Conservation (phyloP, 2,329 filamentous ascomycete genomes). For the Colletotrichum gloeosporioides region DNA sequence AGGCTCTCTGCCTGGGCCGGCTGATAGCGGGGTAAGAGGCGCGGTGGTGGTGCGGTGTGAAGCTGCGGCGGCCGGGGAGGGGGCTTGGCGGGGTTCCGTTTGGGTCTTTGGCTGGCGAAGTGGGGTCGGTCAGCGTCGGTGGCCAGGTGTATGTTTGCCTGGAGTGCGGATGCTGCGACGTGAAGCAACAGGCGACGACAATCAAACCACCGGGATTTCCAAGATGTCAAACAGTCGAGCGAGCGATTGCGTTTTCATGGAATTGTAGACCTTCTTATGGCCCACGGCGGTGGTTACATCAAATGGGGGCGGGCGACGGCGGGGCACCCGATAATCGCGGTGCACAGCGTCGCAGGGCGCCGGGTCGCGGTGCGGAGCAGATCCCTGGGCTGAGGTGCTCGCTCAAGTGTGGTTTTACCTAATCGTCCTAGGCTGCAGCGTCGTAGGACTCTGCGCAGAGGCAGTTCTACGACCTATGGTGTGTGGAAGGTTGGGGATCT, state of each 20-base stretch:
- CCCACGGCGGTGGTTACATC: background rate
- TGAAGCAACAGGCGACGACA: no score
- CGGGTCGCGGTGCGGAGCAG: conserved; percentile 12
- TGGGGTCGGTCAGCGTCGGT: background rate
- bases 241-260: background rate
- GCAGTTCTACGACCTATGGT: background rate
- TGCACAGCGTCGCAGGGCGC: conserved; percentile 4
- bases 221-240: no score
- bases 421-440: background rate
- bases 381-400: background rate
- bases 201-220: no score
- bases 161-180: background rate
- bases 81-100: background rate
- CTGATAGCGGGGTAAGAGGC: background rate
- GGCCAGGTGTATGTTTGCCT: background rate
- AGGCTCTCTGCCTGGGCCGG: background rate
- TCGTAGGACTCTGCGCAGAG: background rate
- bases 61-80: background rate
- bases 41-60: background rate
- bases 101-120: background rate
- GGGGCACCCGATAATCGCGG: background rate
- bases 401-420: background rate
- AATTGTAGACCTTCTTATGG: background rate
- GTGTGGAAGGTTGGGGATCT: no score
- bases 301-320: background rate